Conservation (phyloP, 2,329 filamentous ascomycete genomes). For the Ascochyta pisi region DNA sequence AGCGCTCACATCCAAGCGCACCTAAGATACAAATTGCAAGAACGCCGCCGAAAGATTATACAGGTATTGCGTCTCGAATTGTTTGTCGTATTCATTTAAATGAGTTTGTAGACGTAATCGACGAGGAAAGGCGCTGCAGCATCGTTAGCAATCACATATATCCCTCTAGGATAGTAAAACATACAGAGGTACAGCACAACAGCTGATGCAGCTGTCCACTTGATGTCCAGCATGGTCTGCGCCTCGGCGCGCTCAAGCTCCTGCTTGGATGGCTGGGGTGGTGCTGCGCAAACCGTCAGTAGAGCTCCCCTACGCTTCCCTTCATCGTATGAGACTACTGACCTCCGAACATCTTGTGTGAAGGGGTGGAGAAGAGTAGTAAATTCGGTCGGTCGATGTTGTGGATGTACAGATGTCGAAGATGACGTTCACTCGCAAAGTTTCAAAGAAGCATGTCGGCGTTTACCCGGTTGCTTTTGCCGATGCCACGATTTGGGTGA, state of each 20-base stretch:
- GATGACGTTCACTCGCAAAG: constrained; percentile 23
- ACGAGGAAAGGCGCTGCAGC: constrained; percentile 61
- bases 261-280: constrained; percentile 72
- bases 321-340: neutral
- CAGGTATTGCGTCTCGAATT: neutral
- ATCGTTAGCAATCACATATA: constrained; percentile 1
- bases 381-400: neutral
- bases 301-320: no score
- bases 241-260: constrained; percentile 70
- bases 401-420: constrained; percentile 14
- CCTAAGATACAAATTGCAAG: constrained; percentile 9
- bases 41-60: constrained; percentile 10
- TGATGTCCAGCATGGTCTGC: constrained; percentile 71
- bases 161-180: constrained; percentile 38
- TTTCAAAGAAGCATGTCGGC: constrained; percentile 21
- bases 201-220: constrained; percentile 70
- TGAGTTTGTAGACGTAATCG: constrained; percentile 60
- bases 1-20: constrained; percentile 9
- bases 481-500: neutral
- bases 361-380: neutral
- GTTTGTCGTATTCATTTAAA: constrained; percentile 41
- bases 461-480: constrained; percentile 13
- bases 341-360: constrained; percentile 65
- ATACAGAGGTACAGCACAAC: constrained; percentile 78
- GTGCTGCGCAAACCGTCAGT: constrained; percentile 57